Conservation (phyloP, 805 yeast genomes). For the Myxozyma nipponensis region DNA sequence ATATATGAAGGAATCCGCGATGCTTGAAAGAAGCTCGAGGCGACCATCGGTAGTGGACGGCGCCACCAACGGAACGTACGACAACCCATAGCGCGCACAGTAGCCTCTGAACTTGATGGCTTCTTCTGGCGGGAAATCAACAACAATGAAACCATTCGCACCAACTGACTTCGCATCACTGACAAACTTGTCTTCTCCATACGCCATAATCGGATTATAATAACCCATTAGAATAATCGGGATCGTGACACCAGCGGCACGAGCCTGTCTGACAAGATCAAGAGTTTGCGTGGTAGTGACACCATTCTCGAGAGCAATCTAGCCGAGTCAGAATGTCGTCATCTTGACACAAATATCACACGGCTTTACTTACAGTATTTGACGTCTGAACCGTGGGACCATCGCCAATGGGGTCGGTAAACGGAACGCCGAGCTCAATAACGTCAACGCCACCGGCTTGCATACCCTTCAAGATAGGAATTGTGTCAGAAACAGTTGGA, state of each 20-base stretch:
- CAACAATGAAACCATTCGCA: conserved; percentile 90
- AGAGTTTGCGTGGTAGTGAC: conserved; percentile 66
- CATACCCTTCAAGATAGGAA: conserved; percentile 79
- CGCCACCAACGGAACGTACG: conserved; percentile 91
- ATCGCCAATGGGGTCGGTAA: conserved; percentile 97
- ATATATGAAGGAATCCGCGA: conserved; percentile 93
- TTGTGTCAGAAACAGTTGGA: conserved; percentile 83
- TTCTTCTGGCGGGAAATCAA: conserved; percentile 97
- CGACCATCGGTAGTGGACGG: conserved; percentile 95
- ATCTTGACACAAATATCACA: neutral
- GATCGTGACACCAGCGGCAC: conserved; percentile 76
- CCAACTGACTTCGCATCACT: conserved; percentile 80
- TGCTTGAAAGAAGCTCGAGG: conserved; percentile 66
- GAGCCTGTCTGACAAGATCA: conserved; percentile 68
- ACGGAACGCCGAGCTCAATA: conserved; percentile 93
- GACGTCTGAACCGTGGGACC: conserved; percentile 96
- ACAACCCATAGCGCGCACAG: conserved; percentile 60
- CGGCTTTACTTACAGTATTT: conserved; percentile 46
- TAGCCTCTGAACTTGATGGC: conserved; percentile 78
- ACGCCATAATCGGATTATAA: conserved; percentile 87
- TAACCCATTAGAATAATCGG: conserved; percentile 97
- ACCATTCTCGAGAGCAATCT: conserved; percentile 73
- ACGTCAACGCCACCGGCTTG: conserved; percentile 95
- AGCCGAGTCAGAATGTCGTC: neutral
- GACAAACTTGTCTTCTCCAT: conserved; percentile 82